Base-by-base conservation (phyloP, 176 grass and related monocot genomes). In the Zoysia pacifica region DNA sequence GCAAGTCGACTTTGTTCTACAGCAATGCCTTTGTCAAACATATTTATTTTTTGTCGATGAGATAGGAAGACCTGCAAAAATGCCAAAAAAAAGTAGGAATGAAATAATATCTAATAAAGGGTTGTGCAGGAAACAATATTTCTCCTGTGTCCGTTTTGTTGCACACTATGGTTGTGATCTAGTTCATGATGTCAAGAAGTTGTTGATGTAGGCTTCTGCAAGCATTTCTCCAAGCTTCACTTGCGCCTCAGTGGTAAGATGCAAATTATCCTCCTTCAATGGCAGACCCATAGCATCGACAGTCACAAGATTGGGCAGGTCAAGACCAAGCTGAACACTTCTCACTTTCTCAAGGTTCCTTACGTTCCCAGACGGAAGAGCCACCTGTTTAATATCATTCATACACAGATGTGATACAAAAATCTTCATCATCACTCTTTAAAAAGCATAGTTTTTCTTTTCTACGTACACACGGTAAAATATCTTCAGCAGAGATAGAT, bases 151-250 rank as follows among this genome's bases (percentile, higher is more conserved):
- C 19, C 20, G 11, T 62, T 36, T 36, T 36, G 36, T 62, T 62
- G 20, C 20, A 62, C 59, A 36, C 14, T 2, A 10, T 35, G 58
- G n/a, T 35, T 61, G 19, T 61, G 58, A 61, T 9, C 55, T 28
- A 28, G 58, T 35, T 61, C 58, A 20, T 62, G 59, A 9, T 62
- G 9, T 35, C 20, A 62, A 36, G 59, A 62, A 62, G 20, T 62
- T 62, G 20, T 62, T 62, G 20, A 62, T 36, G 73, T 94, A 97
- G 47, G 87, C 90, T 80, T 92, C 80, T 78, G 91, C 91, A 37
- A 97, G 87, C 86, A 90, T 92, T 46, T 87, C 62, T 45, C 91
- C 94, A 86, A 97, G 92, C 74, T 89, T 70, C 42, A 97, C 91
- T 86, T 97, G 94, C 42, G 94, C 74, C 73, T 89, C 75, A 15